phyloP scores from a whole-genome alignment of 371 early-diverging fungal genomes.

The Mortierella sp. region DNA sequence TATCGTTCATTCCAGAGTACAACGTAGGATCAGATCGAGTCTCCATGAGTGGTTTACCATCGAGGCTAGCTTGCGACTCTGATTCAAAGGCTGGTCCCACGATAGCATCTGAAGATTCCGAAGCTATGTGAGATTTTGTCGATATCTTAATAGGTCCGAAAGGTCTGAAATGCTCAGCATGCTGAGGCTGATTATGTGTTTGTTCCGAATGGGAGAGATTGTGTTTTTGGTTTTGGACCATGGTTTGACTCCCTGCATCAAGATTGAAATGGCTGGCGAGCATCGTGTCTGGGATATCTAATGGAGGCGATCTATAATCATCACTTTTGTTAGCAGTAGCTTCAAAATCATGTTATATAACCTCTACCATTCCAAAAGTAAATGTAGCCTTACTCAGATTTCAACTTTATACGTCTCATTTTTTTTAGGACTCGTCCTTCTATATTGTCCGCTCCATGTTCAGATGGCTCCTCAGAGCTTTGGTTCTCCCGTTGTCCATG shows the following conservation, averaged over 20 bases:
- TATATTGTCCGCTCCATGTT: conserved; percentile 25
- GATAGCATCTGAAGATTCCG: not conserved
- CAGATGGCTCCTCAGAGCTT: conserved; percentile 14
- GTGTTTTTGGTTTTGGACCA: not conserved
- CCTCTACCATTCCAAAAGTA: no score
- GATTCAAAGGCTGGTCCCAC: not conserved
- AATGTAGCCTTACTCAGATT: conserved; percentile 40
- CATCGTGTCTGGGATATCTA: conserved; percentile 1
- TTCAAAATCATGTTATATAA: not conserved
- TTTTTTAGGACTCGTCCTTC: conserved; percentile 49
- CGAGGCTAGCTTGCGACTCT: not conserved
- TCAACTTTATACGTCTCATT: conserved; percentile 43
- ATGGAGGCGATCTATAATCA: conserved; percentile 31
- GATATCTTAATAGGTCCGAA: conserved; percentile 38
- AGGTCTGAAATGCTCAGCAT: not conserved
- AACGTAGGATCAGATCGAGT: not conserved
- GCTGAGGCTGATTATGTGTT: not conserved
- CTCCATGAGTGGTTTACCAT: not conserved
- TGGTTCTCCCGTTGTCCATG: not conserved
- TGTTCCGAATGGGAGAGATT: not conserved
- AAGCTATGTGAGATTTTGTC: conserved; percentile 10
- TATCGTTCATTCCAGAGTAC: conserved; percentile 44
- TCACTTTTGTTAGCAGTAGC: not conserved
- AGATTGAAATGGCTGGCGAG: not conserved
- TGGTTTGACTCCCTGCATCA: not conserved